Evolutionary conservation across 768 basidiomycete genomes (phyloP), one percentile per base, ranked within the genome.

Genomic region (Aureoboletus auriporus): DNA sequence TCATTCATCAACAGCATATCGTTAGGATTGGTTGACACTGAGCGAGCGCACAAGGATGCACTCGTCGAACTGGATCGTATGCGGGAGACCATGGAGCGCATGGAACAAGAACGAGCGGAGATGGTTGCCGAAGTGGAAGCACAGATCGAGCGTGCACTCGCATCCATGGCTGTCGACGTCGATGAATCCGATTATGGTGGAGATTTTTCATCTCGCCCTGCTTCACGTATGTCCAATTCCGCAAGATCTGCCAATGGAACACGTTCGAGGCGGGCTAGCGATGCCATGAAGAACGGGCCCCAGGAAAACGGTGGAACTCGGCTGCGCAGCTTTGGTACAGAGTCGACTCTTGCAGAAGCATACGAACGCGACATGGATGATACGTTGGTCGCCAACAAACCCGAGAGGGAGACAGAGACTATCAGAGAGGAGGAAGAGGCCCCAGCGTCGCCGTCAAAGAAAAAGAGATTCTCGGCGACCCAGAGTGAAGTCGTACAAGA

Each of bases 81-180:
- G 93, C 81, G 80, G 53, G 76, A 81, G 8, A 80, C 79, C 5
- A 93, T 93, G 88, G 88, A 90, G 38, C 80, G 70, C 61, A 91
- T 93, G 89, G 90, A 93, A 63, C 71, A 80, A 59, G 91, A 88
- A 69, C 87, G 90, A 53, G 80, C 84, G 44, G 86, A 85, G 60
- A 89, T 91, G 90, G 84, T 93, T 36, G 89, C 88, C n/a, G 90
- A 93, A 69, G 89, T 93, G 20, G 90, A 93, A 62, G 87, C 86
- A 26, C 90, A 93, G 71, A 93, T 93, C 58, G 90, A 92, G 66
- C 78, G 86, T 48, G 90, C 91, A 1, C 74, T 93, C 42, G 84
- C 80, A 26, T 86, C 86, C 23, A 91, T 93, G 89, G 83, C 84
- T 23, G 84, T 90, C 50, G 86, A 84, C 55, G 74, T 86, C 45